Evolutionary conservation across 2,329 filamentous ascomycete genomes (phyloP).

Genomic region (Botrytis tulipae): DNA sequence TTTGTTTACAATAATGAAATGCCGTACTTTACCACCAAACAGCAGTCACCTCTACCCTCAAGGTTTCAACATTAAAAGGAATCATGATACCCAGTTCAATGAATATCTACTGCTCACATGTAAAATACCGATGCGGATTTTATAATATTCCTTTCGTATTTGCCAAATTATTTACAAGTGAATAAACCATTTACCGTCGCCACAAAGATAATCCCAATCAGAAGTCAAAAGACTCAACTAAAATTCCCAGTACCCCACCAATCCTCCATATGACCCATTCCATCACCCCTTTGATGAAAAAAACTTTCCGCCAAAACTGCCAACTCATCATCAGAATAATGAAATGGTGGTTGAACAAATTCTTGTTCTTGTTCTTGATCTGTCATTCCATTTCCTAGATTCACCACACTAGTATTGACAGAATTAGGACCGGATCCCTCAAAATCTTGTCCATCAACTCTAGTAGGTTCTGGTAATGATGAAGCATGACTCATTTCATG

Average conservation of each 20-base stretch:
- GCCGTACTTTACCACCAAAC: too few relatives aligned
- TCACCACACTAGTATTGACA: slow-evolving; percentile 27
- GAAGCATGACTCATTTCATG: slow-evolving; percentile 45
- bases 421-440: slow-evolving; percentile 29
- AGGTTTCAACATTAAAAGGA: background rate
- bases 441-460: slow-evolving; percentile 37
- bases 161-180: background rate
- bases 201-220: background rate
- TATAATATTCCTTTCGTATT: background rate
- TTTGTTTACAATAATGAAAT: too few relatives aligned
- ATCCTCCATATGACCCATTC: slow-evolving; percentile 22
- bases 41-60: background rate
- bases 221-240: background rate
- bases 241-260: slow-evolving; percentile 26
- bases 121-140: rapidly evolving
- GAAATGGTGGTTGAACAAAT: slow-evolving; percentile 19
- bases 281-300: slow-evolving; percentile 44
- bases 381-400: background rate
- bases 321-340: slow-evolving; percentile 43
- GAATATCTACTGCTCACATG: rapidly evolving
- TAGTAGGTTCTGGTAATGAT: slow-evolving; percentile 45
- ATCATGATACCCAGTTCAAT: background rate
- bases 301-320: slow-evolving; percentile 49
- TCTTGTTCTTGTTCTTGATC: slow-evolving; percentile 25
- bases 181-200: background rate